Conservation (phyloP, 129 eudicot genomes). For the Dittrichia graveolens region DNA sequence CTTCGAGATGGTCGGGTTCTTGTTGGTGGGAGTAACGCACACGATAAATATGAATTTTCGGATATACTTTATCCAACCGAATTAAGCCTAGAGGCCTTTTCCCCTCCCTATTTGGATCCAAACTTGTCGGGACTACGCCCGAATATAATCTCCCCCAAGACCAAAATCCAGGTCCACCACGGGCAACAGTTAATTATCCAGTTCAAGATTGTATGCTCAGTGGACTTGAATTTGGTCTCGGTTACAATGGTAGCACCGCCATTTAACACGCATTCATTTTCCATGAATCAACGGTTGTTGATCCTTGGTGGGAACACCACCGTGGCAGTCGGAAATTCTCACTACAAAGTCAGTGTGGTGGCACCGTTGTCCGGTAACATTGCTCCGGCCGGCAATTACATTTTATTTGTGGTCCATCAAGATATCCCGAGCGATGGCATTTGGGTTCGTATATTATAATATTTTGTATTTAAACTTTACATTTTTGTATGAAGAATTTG, state of each 20-base stretch:
- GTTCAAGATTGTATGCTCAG: slow-evolving; percentile 39
- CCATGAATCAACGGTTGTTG: slow-evolving; percentile 69
- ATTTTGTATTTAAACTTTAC: slow-evolving; percentile 3
- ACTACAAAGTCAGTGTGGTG: slow-evolving; percentile 42
- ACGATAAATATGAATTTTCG: slow-evolving; percentile 50
- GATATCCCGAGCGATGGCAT: slow-evolving; percentile 76
- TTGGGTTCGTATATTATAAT: slow-evolving; percentile 53
- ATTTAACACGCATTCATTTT: slow-evolving; percentile 74
- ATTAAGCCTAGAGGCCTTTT: slow-evolving; percentile 70
- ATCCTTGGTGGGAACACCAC: slow-evolving; percentile 43
- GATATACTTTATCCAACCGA: slow-evolving; percentile 67
- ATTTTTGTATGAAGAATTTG: background rate
- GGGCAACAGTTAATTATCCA: slow-evolving; percentile 36
- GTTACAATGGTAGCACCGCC: slow-evolving; percentile 84
- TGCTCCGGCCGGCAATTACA: slow-evolving; percentile 71
- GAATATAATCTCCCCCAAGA: slow-evolving; percentile 39
- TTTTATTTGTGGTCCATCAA: slow-evolving; percentile 68
- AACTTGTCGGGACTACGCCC: slow-evolving; percentile 50
- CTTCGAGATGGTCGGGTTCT: slow-evolving; percentile 71
- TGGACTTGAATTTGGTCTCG: slow-evolving; percentile 40
- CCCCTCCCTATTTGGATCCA: slow-evolving; percentile 59
- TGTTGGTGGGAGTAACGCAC: slow-evolving; percentile 76
- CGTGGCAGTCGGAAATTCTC: slow-evolving; percentile 31
- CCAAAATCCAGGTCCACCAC: slow-evolving; percentile 39
- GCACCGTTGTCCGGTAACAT: slow-evolving; percentile 51